Evolutionary conservation across 169 alveolate species (phyloP), one percentile per base, ranked within the genome.

Genomic region (Babesia caballi): DNA sequence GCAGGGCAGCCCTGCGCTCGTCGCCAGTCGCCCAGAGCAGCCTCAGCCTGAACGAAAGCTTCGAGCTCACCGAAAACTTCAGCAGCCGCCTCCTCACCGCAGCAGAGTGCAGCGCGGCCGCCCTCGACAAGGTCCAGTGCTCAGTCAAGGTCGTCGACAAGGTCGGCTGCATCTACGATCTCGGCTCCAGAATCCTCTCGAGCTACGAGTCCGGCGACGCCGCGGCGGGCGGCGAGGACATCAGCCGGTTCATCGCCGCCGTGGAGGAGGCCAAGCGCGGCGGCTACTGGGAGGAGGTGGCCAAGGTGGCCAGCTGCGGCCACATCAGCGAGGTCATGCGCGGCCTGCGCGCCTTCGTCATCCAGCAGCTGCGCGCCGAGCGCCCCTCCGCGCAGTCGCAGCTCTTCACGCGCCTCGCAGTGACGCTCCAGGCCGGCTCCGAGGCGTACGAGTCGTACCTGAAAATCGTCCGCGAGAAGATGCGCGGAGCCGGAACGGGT

Each of bases 281-380:
- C 53, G 85, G 85, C 21, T 47, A 77, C 63, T 77, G 85, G 85
- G 81, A 77, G 15, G 81, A 77, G 36, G 66, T 63, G 17, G 15
- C 54, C 14, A 77, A 47, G 35, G 82, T 77, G 3, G 19, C 67
- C 28, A 32, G 56, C 47, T 28, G 70, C 41, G 85, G 85, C 23
- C 56, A 77, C 72, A 57, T 77, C 12, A 65, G 59, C 47, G 60
- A 77, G 32, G 85, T 67, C 38, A 60, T 77, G 51, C 28, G 71
- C 11, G 25, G 57, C 23, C 40, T 77, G 65, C 66, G 73, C 19
- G 19, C 32, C 7, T 50, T 63, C 35, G 75, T 61, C 56, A 50
- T 77, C 40, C 65, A 63, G 47, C 41, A 47, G 25, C 33, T 77
- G 56, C 54, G 85, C 25, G 59, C 32, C 4, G 53, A 57, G 33